phyloP scores from a whole-genome alignment of 2,329 filamentous ascomycete species.

The Beauveria caledonica region DNA sequence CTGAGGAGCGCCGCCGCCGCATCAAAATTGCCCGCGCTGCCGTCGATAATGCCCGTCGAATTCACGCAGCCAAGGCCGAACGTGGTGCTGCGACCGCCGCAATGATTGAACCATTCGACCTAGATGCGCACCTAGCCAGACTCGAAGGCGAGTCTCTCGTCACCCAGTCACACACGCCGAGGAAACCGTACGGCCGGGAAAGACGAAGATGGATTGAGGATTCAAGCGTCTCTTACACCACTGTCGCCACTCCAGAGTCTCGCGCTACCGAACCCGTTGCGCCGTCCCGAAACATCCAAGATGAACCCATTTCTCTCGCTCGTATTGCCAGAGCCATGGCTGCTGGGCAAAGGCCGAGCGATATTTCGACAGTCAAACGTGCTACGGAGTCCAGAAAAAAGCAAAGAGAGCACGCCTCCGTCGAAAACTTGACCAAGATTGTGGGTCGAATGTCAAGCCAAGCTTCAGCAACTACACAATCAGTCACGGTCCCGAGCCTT shows the following conservation, averaged over 20 bases:
- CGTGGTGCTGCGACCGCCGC: constrained; percentile 21
- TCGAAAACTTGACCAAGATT: not conserved
- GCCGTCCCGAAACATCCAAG: not conserved
- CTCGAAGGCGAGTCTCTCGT: constrained; percentile 21
- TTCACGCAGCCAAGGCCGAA: constrained; percentile 32
- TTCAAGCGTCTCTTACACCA: not conserved
- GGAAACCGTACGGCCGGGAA: constrained; percentile 22
- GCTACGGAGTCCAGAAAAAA: not conserved
- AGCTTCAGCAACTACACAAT: not conserved
- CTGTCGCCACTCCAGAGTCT: not conserved
- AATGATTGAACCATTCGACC: constrained; percentile 18
- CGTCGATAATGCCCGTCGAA: constrained; percentile 43
- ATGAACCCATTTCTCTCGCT: not conserved
- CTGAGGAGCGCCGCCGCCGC: constrained; percentile 49
- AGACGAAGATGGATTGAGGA: constrained; percentile 11
- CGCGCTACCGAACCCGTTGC: not conserved
- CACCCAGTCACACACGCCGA: constrained; percentile 13
- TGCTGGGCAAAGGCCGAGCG: not conserved
- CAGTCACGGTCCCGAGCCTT: not conserved
- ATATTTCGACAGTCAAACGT: not conserved
- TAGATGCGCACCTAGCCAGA: constrained; percentile 15
- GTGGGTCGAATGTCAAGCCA: not conserved
- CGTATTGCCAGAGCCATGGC: not conserved
- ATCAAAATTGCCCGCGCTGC: constrained; percentile 42
- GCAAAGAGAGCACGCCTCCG: not conserved